Base-by-base conservation (phyloP, 2,329 filamentous ascomycete genomes). In the Apiospora rasikravindrae region DNA sequence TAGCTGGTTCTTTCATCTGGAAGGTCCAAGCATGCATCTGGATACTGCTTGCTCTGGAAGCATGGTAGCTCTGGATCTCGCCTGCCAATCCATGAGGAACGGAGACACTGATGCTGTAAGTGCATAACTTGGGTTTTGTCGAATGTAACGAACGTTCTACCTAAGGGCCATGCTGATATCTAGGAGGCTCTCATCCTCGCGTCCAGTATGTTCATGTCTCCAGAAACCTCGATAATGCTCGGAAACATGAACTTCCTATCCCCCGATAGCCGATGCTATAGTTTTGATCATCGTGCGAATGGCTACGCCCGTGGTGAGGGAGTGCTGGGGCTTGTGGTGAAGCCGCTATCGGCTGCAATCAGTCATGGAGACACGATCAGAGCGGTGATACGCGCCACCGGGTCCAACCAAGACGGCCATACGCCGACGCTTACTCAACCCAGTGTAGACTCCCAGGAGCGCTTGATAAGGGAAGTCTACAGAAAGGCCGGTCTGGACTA, bases 11-110 rank as follows among this genome's bases (percentile, higher is more conserved):
- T 82, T 84, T 69, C 82, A 85, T 72, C 77, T 83, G 69, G 77
- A 79, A 14, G 83, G 83, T 2, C 81, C 83, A 4, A 81, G 78
- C 42, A 79, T 85, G 74, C 84, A 83, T 4, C 80, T 87, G 13
- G 83, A 86, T 61, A 86, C 84, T 33, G 85, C 82, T 26, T 87
- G 85, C 75, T 86, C 84, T 14, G 82, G 82, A 1, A 82, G 83
- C 24, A 69, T 86, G 45, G 79, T 83, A 5, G 82, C 82, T 4
- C 75, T 86, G 0, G 84, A 86, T 73, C 79, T 82, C 44, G 85
- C 87, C 87, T 88, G 76, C n/a, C 71, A 72, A 49, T 26, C 33
- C n/a, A 29, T 69, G n/a, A 69, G 71, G 47, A 47, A 19, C 3
- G 71, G 71, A 70, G 49, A 53, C 6, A 24, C 49, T n/a, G 49